Percentiles rank a stretch among this genome's conserved stretches.
These are phyloP conservation scores for Amesomyces nigricolor DNA, from an alignment of 2,329 filamentous ascomycete species.

Conservation along the genomic window DNA sequence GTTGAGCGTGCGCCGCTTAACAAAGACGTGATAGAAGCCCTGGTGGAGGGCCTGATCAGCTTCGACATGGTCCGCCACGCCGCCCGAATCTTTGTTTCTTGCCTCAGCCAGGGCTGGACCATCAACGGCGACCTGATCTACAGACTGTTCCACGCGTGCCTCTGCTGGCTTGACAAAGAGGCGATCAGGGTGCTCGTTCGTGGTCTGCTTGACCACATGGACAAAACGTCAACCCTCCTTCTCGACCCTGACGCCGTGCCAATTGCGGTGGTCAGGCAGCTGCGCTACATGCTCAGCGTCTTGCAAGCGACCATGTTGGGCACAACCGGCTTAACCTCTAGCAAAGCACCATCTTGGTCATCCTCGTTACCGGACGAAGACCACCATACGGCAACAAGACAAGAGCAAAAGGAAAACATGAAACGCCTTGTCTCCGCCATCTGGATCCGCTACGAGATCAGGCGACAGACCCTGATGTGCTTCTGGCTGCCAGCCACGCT, in stretches of 20 bases:
- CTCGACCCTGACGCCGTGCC: not conserved
- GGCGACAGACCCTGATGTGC: not conserved
- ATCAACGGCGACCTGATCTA: conserved; percentile 32
- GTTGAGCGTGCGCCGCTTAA: conserved; percentile 38
- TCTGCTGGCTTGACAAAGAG: conserved; percentile 35
- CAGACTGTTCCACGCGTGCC: conserved; percentile 39
- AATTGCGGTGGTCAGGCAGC: conserved; percentile 1
- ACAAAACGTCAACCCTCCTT: conserved; percentile 21
- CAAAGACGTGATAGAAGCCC: conserved; percentile 38
- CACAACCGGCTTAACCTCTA: too few species aligned
- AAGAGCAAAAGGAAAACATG: not conserved
- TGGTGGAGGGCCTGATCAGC: conserved; percentile 45
- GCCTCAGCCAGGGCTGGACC: conserved; percentile 33
- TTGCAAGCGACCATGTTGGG: conserved; percentile 15
- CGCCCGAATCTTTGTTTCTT: conserved; percentile 37
- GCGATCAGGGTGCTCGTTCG: conserved; percentile 33
- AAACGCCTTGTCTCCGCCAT: conserved; percentile 14
- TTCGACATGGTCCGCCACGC: conserved; percentile 43
- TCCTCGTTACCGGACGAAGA: too few species aligned
- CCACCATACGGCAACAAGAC: too few species aligned
- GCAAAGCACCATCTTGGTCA: too few species aligned
- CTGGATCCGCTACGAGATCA: conserved; percentile 10
- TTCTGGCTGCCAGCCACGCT: not conserved
- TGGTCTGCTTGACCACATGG: conserved; percentile 28
- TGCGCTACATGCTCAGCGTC: conserved; percentile 19